Evolutionary conservation across 495 filamentous ascomycete genomes (phyloP).

Genomic region (Lophiotrema nucula): DNA sequence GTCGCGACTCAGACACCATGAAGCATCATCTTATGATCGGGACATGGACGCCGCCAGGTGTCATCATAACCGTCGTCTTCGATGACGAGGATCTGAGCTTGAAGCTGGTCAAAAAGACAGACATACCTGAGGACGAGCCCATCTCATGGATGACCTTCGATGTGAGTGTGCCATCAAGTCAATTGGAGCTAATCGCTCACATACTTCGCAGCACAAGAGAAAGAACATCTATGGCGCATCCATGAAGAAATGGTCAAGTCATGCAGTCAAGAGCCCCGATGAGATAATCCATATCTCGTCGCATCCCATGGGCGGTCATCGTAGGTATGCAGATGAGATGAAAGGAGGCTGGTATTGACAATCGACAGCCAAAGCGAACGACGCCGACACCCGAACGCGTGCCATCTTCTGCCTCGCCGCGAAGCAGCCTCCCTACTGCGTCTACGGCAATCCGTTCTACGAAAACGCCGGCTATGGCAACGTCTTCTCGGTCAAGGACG

Average conservation of each 20-base stretch:
- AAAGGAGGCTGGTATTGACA: slow-evolving; percentile 6
- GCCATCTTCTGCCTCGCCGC: slow-evolving; percentile 84
- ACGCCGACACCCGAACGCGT: slow-evolving; percentile 70
- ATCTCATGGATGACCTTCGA: slow-evolving; percentile 91
- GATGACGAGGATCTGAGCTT: slow-evolving; percentile 72
- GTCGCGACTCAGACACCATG: slow-evolving; percentile 59
- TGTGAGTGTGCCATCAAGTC: slow-evolving; percentile 46
- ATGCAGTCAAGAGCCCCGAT: slow-evolving; percentile 70
- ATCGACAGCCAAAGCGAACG: slow-evolving; percentile 60
- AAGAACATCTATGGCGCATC: slow-evolving; percentile 83
- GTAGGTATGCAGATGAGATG: slow-evolving; percentile 43
- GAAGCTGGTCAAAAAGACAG: slow-evolving; percentile 71
- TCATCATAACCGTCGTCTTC: slow-evolving; percentile 81
- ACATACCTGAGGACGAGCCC: slow-evolving; percentile 75
- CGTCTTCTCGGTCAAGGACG: slow-evolving; percentile 65
- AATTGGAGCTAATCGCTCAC: neutral
- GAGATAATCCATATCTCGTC: slow-evolving; percentile 75
- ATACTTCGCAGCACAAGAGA: slow-evolving; percentile 62
- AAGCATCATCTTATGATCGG: slow-evolving; percentile 81
- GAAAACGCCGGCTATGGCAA: slow-evolving; percentile 76
- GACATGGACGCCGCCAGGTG: slow-evolving; percentile 80
- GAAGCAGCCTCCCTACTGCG: slow-evolving; percentile 69
- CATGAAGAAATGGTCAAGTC: slow-evolving; percentile 88
- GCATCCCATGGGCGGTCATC: slow-evolving; percentile 64
- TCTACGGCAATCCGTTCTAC: slow-evolving; percentile 88